Conservation (phyloP, 2,329 filamentous ascomycete genomes). For the Chaetomiaceae sp. region DNA sequence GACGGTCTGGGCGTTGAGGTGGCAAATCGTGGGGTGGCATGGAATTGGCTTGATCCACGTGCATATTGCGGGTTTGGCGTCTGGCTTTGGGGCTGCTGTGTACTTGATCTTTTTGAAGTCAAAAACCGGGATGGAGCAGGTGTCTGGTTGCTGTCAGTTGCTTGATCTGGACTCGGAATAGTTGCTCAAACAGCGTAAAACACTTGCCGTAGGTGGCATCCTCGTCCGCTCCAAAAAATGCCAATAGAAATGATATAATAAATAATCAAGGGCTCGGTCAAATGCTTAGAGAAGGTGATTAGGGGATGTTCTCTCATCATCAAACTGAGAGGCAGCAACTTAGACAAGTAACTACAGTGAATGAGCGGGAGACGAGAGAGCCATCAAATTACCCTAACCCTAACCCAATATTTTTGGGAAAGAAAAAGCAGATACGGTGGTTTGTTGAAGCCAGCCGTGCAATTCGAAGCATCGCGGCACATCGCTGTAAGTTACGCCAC, state of each 20-base stretch:
- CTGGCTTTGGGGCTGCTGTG: constrained; percentile 18
- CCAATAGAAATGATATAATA: too few relatives aligned
- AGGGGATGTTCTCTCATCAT: neutral
- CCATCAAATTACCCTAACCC: constrained; percentile 10
- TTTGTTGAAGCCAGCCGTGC: neutral
- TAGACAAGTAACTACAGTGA: neutral
- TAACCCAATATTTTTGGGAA: neutral
- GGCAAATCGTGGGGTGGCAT: constrained; percentile 27
- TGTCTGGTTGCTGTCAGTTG: constrained; percentile 20
- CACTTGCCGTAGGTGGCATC: too few relatives aligned
- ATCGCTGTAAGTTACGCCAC: neutral
- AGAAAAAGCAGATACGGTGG: too few relatives aligned
- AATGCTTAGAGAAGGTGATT: neutral
- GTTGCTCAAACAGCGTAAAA: too few relatives aligned
- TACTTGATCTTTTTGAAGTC: constrained; percentile 21
- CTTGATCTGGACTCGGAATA: too few relatives aligned
- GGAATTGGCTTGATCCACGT: constrained; percentile 20
- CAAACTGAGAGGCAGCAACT: neutral
- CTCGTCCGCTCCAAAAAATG: too few relatives aligned
- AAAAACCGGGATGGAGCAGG: constrained; percentile 29
- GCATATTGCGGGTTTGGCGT: constrained; percentile 19
- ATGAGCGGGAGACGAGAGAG: too few relatives aligned
- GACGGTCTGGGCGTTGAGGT: constrained; percentile 17
- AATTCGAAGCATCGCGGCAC: neutral
- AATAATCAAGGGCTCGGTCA: too few relatives aligned